Evolutionary conservation across 495 filamentous ascomycete genomes (phyloP).

Genomic region (Neurospora sp.): DNA sequence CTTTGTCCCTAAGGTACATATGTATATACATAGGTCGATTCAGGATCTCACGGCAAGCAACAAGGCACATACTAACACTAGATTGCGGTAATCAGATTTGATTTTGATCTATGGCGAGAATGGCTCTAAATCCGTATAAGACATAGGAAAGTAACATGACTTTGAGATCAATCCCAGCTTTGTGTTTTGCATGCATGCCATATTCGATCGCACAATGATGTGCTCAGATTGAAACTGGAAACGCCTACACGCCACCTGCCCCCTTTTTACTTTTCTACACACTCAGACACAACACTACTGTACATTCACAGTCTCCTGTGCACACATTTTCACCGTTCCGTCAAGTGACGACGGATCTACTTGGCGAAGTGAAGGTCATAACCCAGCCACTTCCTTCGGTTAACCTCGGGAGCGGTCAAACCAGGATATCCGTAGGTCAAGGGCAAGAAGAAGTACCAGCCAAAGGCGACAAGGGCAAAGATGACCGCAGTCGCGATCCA

Average conservation of each 20-base stretch:
- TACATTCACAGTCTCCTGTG: not conserved
- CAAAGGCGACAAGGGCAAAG: slow-evolving; percentile 54
- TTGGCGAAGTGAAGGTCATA: slow-evolving; percentile 99
- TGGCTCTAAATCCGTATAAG: not conserved
- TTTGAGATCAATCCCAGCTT: not conserved
- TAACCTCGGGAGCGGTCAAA: slow-evolving; percentile 69
- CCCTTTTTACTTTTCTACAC: not conserved
- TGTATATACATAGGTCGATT: not conserved
- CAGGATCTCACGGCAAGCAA: not conserved
- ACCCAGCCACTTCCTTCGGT: slow-evolving; percentile 84
- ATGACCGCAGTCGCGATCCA: slow-evolving; percentile 74
- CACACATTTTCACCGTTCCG: not conserved
- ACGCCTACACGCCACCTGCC: not conserved
- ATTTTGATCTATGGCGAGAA: not conserved
- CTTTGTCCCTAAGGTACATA: not conserved
- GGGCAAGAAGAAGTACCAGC: slow-evolving; percentile 89
- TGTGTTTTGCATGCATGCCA: not conserved
- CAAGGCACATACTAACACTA: not conserved
- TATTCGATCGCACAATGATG: not conserved
- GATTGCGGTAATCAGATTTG: not conserved
- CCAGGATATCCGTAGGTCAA: slow-evolving; percentile 93
- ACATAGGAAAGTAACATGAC: not conserved
- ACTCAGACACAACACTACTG: not conserved
- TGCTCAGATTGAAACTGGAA: not conserved
- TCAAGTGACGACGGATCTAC: slow-evolving; percentile 36